Percentiles rank a stretch among this genome's conserved stretches.
Evolutionary conservation across 2,329 filamentous ascomycete species (phyloP).

Genomic region (Diaporthe citri): DNA sequence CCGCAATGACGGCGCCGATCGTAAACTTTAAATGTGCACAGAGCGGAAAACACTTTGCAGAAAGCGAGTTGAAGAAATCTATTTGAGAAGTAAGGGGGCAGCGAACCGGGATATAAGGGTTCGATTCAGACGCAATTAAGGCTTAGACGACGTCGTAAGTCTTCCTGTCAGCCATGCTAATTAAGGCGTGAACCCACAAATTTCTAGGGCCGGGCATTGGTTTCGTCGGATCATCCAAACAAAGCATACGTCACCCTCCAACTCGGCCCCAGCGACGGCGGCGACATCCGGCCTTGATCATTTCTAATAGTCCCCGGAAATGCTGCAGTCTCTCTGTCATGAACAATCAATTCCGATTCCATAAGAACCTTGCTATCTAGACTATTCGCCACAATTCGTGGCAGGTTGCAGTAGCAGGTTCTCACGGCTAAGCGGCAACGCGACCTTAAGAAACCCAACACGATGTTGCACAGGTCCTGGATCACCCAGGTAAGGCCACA

Average conservation of each 20-base stretch:
- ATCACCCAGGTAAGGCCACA: neutral
- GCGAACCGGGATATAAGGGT: slow-evolving; percentile 12
- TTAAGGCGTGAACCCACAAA: slow-evolving; percentile 6
- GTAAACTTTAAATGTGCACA: neutral
- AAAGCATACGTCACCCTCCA: slow-evolving; percentile 27
- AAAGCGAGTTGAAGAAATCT: neutral
- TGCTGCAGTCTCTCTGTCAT: neutral
- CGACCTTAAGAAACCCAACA: neutral
- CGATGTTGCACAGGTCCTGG: neutral
- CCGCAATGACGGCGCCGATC: neutral
- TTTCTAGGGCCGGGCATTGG: neutral
- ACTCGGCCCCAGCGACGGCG: neutral
- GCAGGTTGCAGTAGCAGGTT: neutral
- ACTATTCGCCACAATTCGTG: neutral
- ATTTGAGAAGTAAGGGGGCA: neutral
- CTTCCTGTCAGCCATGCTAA: slow-evolving; percentile 13
- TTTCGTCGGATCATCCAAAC: slow-evolving; percentile 11
- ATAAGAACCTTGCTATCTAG: neutral
- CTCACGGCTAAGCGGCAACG: neutral
- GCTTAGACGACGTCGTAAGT: slow-evolving; percentile 17
- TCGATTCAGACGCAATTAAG: slow-evolving; percentile 5
- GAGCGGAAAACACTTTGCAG: neutral
- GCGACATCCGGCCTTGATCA: neutral
- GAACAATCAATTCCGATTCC: neutral
- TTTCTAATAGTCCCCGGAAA: neutral